Percentiles rank a stretch among this genome's conserved stretches.
phyloP scores from a whole-genome alignment of 2,329 filamentous ascomycete species.

The Onygenales sp. region DNA sequence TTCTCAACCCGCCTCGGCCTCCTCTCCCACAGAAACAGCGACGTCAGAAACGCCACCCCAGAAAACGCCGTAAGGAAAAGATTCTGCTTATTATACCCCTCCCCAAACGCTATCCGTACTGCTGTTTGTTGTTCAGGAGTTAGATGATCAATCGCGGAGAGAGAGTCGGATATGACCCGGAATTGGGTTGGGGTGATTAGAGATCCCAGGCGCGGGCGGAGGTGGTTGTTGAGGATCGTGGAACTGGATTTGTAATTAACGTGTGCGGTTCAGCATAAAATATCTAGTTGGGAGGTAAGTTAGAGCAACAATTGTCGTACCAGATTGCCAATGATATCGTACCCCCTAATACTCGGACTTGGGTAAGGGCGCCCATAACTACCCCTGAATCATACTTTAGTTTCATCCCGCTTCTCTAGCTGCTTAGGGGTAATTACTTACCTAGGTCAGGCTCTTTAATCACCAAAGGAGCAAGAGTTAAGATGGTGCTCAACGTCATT shows the following conservation, averaged over 20 bases:
- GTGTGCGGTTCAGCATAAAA: no score
- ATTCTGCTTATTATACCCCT: neutral
- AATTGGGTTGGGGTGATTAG: neutral
- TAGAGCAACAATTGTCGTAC: conserved; percentile 6
- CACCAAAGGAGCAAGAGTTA: conserved; percentile 24
- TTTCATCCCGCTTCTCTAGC: no score
- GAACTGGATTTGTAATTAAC: neutral
- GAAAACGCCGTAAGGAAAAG: neutral
- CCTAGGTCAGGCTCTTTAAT: conserved; percentile 21
- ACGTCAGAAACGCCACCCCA: neutral
- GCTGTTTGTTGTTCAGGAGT: neutral
- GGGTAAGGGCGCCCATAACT: conserved; percentile 28
- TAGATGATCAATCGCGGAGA: neutral
- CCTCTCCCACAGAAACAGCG: neutral
- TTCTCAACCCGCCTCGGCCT: neutral
- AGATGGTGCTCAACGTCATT: conserved; percentile 19
- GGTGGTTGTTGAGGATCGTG: neutral
- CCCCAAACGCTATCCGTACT: neutral
- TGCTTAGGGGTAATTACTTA: conserved; percentile 2
- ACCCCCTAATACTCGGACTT: conserved; percentile 29
- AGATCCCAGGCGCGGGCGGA: neutral
- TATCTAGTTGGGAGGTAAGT: no score
- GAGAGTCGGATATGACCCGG: neutral
- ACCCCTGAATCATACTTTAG: conserved; percentile 17
- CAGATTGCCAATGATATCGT: conserved; percentile 28